Evolutionary conservation across 495 filamentous ascomycete species (phyloP).

Genomic region (Penicillium fimorum): DNA sequence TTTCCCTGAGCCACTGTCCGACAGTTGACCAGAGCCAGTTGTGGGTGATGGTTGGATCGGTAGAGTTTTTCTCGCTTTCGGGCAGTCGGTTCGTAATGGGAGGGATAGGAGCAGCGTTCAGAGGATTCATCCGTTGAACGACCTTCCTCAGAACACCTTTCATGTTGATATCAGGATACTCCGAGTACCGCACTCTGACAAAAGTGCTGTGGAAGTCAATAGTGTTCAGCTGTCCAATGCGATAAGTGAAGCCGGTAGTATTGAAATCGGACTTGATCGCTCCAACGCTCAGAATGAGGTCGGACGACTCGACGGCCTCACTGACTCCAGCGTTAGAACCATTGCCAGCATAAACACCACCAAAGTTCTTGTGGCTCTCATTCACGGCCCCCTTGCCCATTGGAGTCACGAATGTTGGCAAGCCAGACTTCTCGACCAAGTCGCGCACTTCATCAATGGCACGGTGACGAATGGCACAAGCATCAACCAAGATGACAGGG

Average conservation of each 20-base stretch:
- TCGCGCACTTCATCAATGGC: slow-evolving; percentile 73
- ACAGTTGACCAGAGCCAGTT: slow-evolving; percentile 83
- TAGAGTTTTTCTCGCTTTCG: slow-evolving; percentile 46
- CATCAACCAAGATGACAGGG: slow-evolving; percentile 84
- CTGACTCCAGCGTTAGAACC: slow-evolving; percentile 71
- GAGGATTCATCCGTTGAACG: slow-evolving; percentile 54
- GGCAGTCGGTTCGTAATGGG: slow-evolving; percentile 56
- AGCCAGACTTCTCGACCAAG: slow-evolving; percentile 69
- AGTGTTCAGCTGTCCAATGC: slow-evolving; percentile 73
- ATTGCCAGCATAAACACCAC: slow-evolving; percentile 83
- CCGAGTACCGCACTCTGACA: slow-evolving; percentile 72
- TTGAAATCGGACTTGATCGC: slow-evolving; percentile 90
- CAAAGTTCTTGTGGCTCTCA: slow-evolving; percentile 71
- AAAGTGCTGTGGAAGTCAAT: slow-evolving; percentile 85
- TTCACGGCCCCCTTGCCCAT: slow-evolving; percentile 91
- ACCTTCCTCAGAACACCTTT: slow-evolving; percentile 80
- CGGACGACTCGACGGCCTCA: slow-evolving; percentile 73
- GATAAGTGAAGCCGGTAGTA: slow-evolving; percentile 85
- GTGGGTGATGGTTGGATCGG: slow-evolving; percentile 66
- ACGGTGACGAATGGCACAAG: slow-evolving; percentile 82
- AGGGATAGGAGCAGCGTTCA: slow-evolving; percentile 48
- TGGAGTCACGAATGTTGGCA: slow-evolving; percentile 84
- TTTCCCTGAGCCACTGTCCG: slow-evolving; percentile 70
- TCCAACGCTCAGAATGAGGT: slow-evolving; percentile 81
- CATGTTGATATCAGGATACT: slow-evolving; percentile 84